A percentile compares a stretch with the other conserved stretches of the same genome.
phyloP scores from a whole-genome alignment of 73 alveolate species.

The Urostyla sp. region DNA sequence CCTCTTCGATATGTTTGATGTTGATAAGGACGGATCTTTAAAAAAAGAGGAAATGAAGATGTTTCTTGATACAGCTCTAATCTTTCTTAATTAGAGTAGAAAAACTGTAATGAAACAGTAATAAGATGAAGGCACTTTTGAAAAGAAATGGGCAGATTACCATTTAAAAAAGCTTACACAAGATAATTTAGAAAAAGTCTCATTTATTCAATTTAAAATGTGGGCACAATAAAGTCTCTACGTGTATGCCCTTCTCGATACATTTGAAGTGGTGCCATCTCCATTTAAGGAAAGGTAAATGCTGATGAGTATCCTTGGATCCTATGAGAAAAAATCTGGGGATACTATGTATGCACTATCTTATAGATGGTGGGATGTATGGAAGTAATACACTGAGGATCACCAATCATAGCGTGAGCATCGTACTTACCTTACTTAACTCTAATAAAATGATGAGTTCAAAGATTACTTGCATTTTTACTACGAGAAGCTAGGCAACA shows the following conservation, averaged over 20 bases:
- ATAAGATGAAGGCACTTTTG: no score
- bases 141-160: conserved; percentile 55
- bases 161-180: conserved; percentile 23
- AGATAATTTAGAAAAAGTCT: conserved; percentile 13
- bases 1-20: conserved; percentile 60
- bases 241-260: conserved; percentile 51
- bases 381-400: conserved; percentile 47
- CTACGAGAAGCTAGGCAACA: conserved; percentile 26
- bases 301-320: conserved; percentile 42
- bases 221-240: conserved; percentile 71
- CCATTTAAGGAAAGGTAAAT: conserved; percentile 74
- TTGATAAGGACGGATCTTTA: conserved; percentile 53
- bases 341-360: conserved; percentile 57
- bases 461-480: conserved; percentile 6
- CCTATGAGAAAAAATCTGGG: conserved; percentile 39
- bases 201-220: conserved; percentile 35
- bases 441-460: conserved; percentile 1
- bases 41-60: conserved; percentile 47
- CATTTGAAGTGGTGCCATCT: conserved; percentile 79
- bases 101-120: no score
- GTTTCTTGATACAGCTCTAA: conserved; percentile 61
- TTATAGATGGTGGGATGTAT: conserved; percentile 69
- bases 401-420: conserved; percentile 17
- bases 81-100: no score
- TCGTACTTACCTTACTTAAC: background rate